Evolutionary conservation across 768 basidiomycete species (phyloP), one percentile per base, ranked within the genome.

Genomic region (Thelephora aurantiotincta): DNA sequence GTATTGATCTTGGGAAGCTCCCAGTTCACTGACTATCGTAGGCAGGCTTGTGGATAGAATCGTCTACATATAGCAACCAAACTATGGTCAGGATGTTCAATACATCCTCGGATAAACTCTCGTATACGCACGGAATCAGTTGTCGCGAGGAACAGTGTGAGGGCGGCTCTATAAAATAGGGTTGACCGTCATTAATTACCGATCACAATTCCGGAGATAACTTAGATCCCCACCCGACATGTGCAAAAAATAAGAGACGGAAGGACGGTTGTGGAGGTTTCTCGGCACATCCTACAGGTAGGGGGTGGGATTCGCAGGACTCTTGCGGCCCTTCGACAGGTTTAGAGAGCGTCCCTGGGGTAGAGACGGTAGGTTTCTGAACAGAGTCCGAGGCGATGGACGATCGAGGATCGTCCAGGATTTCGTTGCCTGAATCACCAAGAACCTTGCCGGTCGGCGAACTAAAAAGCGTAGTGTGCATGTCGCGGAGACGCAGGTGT

Each of bases 31-130:
- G 13, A 79, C 69, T 51, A 91, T 90, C 16, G 86, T 88, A 13
- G 88, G 89, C 47, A 91, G 63, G 57, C 77, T 78, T 14, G 88
- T 91, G 33, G 88, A 90, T 33, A 91, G 82, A 52, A 90, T 82
- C 9, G 74, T 77, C 72, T 75, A 37, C 12, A 33, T 44, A 34
- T 33, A 50, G 47, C 16, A 48, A 47, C 37, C 33, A 46, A 46
- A 53, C 50, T 48, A 50, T 48, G 44, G 49, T 34, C 16, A 33
- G 6, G 13, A 23, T 46, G 48, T 20, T 36, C 43, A 34, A 35
- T 35, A 45, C 18, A 41, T 43, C 35, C 26, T 4, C 26, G 26
- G 26, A 30, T 30, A 30, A 30, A 30, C 26, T 50, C 42, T 41
- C 45, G 48, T 33, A 33, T 50, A 62, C 80, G 52, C 58, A 89